Evolutionary conservation across 2,329 filamentous ascomycete species (phyloP), one percentile per base, ranked within the genome.

Genomic region (Bimuria novae-zelandiae): DNA sequence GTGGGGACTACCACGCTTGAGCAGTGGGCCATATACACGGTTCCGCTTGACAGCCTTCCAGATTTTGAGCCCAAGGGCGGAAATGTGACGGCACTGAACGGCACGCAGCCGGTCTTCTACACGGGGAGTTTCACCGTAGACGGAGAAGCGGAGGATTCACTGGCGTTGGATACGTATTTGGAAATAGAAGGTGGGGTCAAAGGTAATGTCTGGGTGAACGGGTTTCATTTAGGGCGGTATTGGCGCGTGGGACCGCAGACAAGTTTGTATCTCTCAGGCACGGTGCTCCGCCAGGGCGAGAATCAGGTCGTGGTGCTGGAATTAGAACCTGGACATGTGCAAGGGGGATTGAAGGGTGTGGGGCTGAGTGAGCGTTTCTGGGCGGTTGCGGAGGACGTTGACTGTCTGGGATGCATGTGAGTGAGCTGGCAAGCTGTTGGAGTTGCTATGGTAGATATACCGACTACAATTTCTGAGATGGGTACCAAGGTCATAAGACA

Each of bases 181-280:
- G 59, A 68, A 2, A 58, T 80, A 3, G 73, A 76, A 2, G 63
- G 63, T 8, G 76, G 76, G 21, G 65, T 75, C 22, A 81, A 80
- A 60, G 79, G 79, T 0, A 69, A 72, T 16, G 73, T 80, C 0
- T 81, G 76, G 74, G 72, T 80, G 1, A 80, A 80, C 48, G 76
- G 73, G 11, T 66, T 76, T 27, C 76, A 80, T 42, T 61, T 80
- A 1, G 78, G 79, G 7, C 59, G 77, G 19, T 80, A 79, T 56
- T 81, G 78, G 79, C 62, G 67, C 12, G 64, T 80, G 29, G 79
- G 78, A 0, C 78, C 78, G 2, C 79, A 80, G 62, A 78, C 80
- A 62, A 74, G 70, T n/a, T 59, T 80, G 4, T 81, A 79, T 52
- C 52, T 80, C 1, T 79, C 78, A 0, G 77, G 77, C 1, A 72